Evolutionary conservation across 176 grass and related monocot species (phyloP).

Genomic region (Carex kokanica): DNA sequence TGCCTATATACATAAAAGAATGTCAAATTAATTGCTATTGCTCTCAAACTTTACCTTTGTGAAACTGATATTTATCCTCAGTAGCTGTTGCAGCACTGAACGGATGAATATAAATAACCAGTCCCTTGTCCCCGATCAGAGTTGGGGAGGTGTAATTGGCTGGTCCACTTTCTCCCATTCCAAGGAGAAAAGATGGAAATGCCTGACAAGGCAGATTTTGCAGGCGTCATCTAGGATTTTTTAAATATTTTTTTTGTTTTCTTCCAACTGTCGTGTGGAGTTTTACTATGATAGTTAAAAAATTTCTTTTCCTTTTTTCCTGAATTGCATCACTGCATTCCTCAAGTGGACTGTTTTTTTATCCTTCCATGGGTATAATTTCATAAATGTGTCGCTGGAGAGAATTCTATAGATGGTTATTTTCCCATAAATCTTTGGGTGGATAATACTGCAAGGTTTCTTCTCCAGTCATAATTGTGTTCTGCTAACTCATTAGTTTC

Average conservation of each 20-base stretch:
- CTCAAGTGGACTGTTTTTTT: not conserved
- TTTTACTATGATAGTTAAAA: not conserved
- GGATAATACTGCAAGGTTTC: not conserved
- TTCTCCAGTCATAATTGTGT: not conserved
- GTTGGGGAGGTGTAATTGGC: not conserved
- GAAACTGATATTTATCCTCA: not conserved
- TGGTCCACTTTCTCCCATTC: not conserved
- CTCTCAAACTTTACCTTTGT: not conserved
- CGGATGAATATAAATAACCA: not conserved
- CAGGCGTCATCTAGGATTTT: not conserved
- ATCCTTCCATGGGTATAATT: not conserved
- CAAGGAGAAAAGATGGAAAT: not conserved
- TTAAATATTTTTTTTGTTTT: not conserved
- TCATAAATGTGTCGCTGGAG: not conserved
- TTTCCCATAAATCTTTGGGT: not conserved
- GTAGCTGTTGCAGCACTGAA: not conserved
- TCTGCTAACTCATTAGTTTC: not conserved
- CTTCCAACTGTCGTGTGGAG: not conserved
- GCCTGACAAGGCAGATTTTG: not conserved
- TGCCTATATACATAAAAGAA: not conserved
- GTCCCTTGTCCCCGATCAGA: not conserved
- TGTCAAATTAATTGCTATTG: not conserved
- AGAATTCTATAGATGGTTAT: not conserved
- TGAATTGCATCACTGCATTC: not conserved
- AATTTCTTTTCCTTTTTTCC: not conserved